Evolutionary conservation across 2,329 filamentous ascomycete species (phyloP), one percentile per base, ranked within the genome.

Genomic region (Orbilia ellipsospora): DNA sequence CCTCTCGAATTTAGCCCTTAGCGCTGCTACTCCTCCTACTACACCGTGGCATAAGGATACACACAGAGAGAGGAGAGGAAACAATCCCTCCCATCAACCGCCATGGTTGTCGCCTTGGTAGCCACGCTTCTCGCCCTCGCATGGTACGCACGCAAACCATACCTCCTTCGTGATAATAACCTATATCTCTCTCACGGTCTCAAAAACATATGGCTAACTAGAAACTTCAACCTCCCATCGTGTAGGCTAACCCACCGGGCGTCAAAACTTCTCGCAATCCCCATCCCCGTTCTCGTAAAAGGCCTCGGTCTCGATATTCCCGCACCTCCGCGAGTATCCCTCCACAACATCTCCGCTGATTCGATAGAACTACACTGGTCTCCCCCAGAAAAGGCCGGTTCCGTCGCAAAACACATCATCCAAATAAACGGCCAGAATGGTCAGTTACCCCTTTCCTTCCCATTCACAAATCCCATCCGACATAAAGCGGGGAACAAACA

Each of bases 221-320:
- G 23, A 23, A 4, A 42, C 28, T 23, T 13, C 26, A 52, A 15
- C 44, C 20, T 51, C 2, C 10, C 42, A 28, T 2, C 10, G 12
- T 18, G 4, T 16, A 75, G 72, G 72, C 50, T 75, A n/a, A 75
- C 93, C 73, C 91, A 92, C 82, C 90, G 95, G 81, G 92, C 93
- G 77, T 93, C 91, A 84, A 92, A 94, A 81, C 95, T 96, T 44
- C 86, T 97, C 64, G 90, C 92, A 83, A 97, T 94, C 80, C 93
- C 94, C 23, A 93, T 97, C 68, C 92, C 94, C 69, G 90, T 96
- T 78, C 88, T 99, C 56, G 94, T 98, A 80, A 90, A 90, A 79
- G 92, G 97, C 59, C 89, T 99, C 56, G 94, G 94, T 73, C 90
- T 98, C 81, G 95, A 99, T 81, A 94, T 99, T 61, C 95, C 95